Percentiles rank a stretch among this genome's conserved stretches.
Conservation (phyloP, 108 stramenopile genomes). For the Discostella stelligeroides region DNA sequence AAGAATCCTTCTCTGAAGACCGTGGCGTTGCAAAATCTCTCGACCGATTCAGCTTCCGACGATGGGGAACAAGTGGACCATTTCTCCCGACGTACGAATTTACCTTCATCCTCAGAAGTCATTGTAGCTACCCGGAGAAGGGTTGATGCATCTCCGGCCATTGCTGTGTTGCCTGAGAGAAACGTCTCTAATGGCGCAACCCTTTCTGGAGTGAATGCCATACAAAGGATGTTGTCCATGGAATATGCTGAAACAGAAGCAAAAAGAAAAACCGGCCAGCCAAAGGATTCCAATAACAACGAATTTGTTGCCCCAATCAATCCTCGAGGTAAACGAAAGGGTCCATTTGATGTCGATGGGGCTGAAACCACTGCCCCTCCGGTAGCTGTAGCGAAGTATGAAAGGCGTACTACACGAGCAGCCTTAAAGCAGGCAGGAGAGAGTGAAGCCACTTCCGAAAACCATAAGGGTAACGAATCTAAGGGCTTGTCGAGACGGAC, state of each 20-base stretch:
- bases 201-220: not conserved
- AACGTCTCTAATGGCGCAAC: constrained; percentile 20
- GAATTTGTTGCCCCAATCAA: constrained; percentile 14
- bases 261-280: not conserved
- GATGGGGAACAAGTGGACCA: constrained; percentile 12
- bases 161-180: constrained; percentile 37
- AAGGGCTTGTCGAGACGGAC: too few relatives aligned
- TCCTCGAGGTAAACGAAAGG: not conserved
- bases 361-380: not conserved
- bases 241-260: not conserved
- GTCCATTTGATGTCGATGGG: not conserved
- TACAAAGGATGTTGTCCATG: not conserved
- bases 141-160: constrained; percentile 1
- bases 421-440: not conserved
- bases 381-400: not conserved
- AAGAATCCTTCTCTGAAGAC: constrained; percentile 6
- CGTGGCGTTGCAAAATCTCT: not conserved
- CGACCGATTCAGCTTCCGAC: not conserved
- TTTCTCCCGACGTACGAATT: constrained; percentile 8
- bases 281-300: not conserved
- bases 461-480: not conserved
- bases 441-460: not conserved
- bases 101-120: constrained; percentile 20
- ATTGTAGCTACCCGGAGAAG: constrained; percentile 12
- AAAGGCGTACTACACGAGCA: constrained; percentile 2